A percentile compares a stretch with the other conserved stretches of the same genome.
These are phyloP conservation scores for Iberis amara DNA, from an alignment of 441 rosid species.

Conservation along the genomic window DNA sequence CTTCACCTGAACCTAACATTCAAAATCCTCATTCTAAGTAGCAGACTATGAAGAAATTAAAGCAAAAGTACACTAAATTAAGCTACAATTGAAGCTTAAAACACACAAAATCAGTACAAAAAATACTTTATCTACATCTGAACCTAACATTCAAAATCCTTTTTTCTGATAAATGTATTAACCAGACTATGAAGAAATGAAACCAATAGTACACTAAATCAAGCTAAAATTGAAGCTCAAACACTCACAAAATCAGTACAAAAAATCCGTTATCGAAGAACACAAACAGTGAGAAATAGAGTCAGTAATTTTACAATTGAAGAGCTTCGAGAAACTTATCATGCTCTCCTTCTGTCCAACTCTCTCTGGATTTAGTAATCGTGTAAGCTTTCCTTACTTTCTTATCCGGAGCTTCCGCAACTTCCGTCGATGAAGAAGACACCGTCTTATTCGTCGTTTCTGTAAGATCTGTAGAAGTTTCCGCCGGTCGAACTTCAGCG, in stretches of 20 bases:
- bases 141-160: too few species aligned
- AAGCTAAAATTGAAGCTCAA: slow-evolving; percentile 1
- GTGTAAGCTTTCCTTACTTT: slow-evolving; percentile 59
- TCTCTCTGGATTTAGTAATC: slow-evolving; percentile 61
- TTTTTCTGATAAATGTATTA: neutral
- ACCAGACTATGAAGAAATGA: neutral
- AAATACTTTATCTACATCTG: too few species aligned
- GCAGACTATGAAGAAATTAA: too few species aligned
- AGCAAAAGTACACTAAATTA: too few species aligned
- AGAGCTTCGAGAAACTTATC: slow-evolving; percentile 63
- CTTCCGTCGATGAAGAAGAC: slow-evolving; percentile 13
- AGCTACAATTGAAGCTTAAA: too few species aligned
- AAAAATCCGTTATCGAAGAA: neutral
- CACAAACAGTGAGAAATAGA: neutral
- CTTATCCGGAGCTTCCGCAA: slow-evolving; percentile 39
- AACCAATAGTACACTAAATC: neutral
- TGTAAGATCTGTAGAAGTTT: slow-evolving; percentile 25
- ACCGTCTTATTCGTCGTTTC: neutral
- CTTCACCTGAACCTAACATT: too few species aligned
- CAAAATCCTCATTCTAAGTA: too few species aligned
- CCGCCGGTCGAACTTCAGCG: slow-evolving; percentile 30
- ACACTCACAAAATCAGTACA: neutral
- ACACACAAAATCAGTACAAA: too few species aligned
- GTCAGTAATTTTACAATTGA: slow-evolving; percentile 34
- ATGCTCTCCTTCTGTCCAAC: slow-evolving; percentile 66